phyloP scores from a whole-genome alignment of 2,329 filamentous ascomycete genomes.

The Cladosporium oxysporum region DNA sequence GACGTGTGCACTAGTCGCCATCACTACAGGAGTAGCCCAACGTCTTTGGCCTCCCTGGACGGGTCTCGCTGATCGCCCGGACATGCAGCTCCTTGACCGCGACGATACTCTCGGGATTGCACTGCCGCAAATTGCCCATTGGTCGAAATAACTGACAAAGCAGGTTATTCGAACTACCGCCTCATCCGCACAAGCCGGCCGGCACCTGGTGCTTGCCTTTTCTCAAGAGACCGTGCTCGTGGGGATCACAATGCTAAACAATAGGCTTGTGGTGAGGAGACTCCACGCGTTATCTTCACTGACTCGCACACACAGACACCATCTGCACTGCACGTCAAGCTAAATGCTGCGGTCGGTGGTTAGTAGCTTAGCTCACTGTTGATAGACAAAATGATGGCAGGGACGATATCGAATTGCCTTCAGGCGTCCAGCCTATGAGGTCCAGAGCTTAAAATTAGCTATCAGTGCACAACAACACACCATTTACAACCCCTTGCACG shows the following conservation, averaged over 20 bases:
- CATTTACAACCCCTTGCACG: not conserved
- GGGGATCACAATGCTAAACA: not conserved
- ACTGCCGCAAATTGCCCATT: not conserved
- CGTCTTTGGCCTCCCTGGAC: not conserved
- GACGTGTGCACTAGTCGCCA: not conserved
- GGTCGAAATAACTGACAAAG: not conserved
- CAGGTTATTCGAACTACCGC: not conserved
- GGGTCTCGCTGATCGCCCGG: constrained; percentile 6
- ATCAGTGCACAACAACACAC: not conserved
- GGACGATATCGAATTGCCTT: not conserved
- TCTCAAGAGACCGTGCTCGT: not conserved
- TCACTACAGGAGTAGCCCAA: constrained; percentile 1
- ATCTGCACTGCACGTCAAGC: not conserved
- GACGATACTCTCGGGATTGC: not conserved
- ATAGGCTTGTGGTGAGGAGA: not conserved
- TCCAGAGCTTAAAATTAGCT: not conserved
- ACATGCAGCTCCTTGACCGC: not conserved
- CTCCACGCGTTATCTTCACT: not conserved
- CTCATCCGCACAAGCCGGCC: not conserved
- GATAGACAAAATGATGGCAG: not conserved
- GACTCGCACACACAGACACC: not conserved
- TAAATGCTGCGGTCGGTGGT: not conserved
- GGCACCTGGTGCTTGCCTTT: not conserved
- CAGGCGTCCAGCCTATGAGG: not conserved
- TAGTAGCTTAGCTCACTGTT: not conserved